Conservation (phyloP, 75 land plant genomes). For the Selaginella tamariscina region DNA sequence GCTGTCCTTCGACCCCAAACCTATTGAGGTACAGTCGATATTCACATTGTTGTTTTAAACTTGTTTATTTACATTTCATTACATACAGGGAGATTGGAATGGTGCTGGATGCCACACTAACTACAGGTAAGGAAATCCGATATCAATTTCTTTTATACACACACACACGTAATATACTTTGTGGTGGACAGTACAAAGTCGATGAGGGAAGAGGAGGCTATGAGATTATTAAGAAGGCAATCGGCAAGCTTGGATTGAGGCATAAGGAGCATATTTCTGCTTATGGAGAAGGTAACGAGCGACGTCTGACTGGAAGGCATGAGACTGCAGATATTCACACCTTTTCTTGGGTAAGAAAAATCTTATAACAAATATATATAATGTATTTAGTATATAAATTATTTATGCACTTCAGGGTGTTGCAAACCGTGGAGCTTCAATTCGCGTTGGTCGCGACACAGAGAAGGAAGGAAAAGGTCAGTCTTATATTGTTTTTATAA, state of each 20-base stretch:
- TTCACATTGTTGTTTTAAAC: not conserved
- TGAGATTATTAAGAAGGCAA: conserved; percentile 60
- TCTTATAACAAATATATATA: not conserved
- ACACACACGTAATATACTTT: conserved; percentile 5
- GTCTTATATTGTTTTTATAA: not conserved
- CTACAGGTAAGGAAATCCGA: conserved; percentile 7
- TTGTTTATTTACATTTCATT: not conserved
- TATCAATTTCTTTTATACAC: not conserved
- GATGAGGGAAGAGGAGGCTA: conserved; percentile 49
- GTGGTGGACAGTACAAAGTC: conserved; percentile 49
- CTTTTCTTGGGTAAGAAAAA: conserved; percentile 48
- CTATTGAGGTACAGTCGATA: conserved; percentile 37
- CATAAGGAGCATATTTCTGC: conserved; percentile 76
- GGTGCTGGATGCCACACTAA: conserved; percentile 18
- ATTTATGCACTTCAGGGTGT: conserved; percentile 1
- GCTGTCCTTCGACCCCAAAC: conserved; percentile 59
- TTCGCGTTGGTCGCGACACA: conserved; percentile 12
- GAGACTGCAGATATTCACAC: conserved; percentile 57
- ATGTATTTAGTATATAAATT: not conserved
- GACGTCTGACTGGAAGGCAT: conserved; percentile 55
- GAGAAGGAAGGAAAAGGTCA: conserved; percentile 10
- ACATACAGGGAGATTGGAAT: conserved; percentile 8
- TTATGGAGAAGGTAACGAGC: conserved; percentile 81
- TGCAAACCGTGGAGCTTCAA: conserved; percentile 7
- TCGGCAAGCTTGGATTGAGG: conserved; percentile 48